These are phyloP conservation scores for Lachancea waltii DNA, from an alignment of 805 yeast genomes.

Conservation along the genomic window DNA sequence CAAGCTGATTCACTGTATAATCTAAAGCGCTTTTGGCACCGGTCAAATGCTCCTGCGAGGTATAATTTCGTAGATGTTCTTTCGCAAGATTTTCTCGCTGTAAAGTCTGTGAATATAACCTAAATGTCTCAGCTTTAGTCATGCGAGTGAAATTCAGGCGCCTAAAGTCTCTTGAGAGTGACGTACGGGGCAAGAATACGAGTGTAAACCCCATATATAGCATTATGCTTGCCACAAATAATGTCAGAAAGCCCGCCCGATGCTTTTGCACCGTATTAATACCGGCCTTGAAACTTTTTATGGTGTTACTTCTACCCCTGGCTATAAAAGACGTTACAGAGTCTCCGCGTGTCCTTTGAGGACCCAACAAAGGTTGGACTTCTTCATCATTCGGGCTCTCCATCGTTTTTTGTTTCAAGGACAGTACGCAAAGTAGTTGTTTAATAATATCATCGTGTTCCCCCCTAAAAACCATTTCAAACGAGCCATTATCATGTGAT, in stretches of 20 bases:
- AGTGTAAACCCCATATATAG: constrained; percentile 47
- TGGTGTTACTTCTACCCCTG: constrained; percentile 28
- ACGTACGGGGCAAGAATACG: constrained; percentile 77
- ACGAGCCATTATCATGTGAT: no score
- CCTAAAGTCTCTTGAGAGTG: constrained; percentile 72
- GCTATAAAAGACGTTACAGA: constrained; percentile 14
- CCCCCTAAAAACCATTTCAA: no score
- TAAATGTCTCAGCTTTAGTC: constrained; percentile 62
- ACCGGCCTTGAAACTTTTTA: constrained; percentile 27
- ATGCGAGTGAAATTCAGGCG: constrained; percentile 61
- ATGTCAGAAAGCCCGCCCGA: constrained; percentile 23
- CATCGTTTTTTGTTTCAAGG: background rate
- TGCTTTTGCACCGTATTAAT: constrained; percentile 26
- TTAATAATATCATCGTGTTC: no score
- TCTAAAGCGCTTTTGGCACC: constrained; percentile 43
- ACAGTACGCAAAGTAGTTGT: no score
- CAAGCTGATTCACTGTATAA: constrained; percentile 45
- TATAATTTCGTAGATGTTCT: constrained; percentile 24
- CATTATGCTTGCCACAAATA: constrained; percentile 21
- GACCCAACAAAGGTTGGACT: constrained; percentile 7
- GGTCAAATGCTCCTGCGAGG: constrained; percentile 28
- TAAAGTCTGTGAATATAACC: constrained; percentile 46
- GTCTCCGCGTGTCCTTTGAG: constrained; percentile 9
- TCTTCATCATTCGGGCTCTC: constrained; percentile 4
- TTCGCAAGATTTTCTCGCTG: constrained; percentile 31